phyloP scores from a whole-genome alignment of 1,284 basidiomycete genomes.

The Ustilago nuda region DNA sequence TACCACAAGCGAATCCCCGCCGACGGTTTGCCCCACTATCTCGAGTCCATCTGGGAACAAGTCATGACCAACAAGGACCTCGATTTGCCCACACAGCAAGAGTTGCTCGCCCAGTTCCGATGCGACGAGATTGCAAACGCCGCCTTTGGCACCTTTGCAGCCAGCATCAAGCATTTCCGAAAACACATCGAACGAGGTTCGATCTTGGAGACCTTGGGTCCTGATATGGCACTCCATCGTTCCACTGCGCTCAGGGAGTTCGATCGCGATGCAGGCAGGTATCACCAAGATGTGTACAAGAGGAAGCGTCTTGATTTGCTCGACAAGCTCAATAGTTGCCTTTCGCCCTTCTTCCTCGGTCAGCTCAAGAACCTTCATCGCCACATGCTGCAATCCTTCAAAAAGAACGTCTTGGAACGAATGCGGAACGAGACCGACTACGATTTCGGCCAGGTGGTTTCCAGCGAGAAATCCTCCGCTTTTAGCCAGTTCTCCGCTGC shows the following conservation, averaged over 20 bases:
- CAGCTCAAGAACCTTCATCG: conserved; percentile 98
- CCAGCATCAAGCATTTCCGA: conserved; percentile 82
- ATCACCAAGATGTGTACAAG: conserved; percentile 92
- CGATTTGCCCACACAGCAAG: conserved; percentile 97
- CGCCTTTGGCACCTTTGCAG: conserved; percentile 83
- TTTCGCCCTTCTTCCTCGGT: conserved; percentile 91
- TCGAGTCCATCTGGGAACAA: conserved; percentile 99
- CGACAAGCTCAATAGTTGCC: conserved; percentile 79
- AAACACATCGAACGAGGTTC: conserved; percentile 86
- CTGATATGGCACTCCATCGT: conserved; percentile 86
- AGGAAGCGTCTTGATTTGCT: conserved; percentile 89
- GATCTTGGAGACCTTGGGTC: conserved; percentile 85
- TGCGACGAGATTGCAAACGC: conserved; percentile 94
- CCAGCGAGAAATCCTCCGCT: conserved; percentile 72
- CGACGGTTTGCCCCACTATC: conserved; percentile 95
- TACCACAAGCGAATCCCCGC: conserved; percentile 99
- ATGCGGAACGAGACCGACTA: conserved; percentile 81
- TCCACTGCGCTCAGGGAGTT: conserved; percentile 80
- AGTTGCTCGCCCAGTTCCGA: conserved; percentile 96
- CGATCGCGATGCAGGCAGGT: conserved; percentile 92
- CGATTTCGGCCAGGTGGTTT: conserved; percentile 83
- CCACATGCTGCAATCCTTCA: conserved; percentile 79
- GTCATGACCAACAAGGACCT: conserved; percentile 98
- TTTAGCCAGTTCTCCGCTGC: conserved; percentile 78
- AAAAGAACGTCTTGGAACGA: conserved; percentile 80